Base-by-base conservation (phyloP, 1,284 basidiomycete species). In the Spongiforma sp. region DNA sequence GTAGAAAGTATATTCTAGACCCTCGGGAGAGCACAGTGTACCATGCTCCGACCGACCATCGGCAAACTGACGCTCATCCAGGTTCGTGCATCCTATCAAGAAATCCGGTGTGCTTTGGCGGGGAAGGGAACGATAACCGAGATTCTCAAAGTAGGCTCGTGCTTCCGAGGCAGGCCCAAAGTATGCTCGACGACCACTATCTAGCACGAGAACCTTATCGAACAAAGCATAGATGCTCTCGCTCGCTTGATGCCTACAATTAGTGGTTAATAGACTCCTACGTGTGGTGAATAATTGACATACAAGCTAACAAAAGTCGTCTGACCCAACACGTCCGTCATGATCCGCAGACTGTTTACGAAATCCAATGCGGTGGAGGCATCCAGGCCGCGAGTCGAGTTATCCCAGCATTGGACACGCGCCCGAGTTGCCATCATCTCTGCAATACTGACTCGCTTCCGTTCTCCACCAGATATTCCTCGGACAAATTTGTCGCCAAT, bases 401-500 rank as follows among this genome's bases (percentile, higher is more conserved):
- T 94, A 76, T 94, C 93, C 89, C 92, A 94, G 66, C 85, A 88
- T 65, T 91, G 86, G n/a, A 95, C 87, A 52, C 87, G 86, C 30
- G 90, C 91, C 54, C 90, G 86, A 9, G 89, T 91, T 1, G 90
- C 86, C 85, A 96, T 89, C 84, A 91, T 92, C 79, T 96, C 94
- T 9, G 91, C 89, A 71, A 96, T 94, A 57, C 90, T 93, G 19
- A 96, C 93, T 69, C 94, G 93, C 77, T 94, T 94, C 39, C 90
- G 84, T 74, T 94, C 93, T 41, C 95, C 95, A 57, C 94, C 95
- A 0, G 90, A 92, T 5, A 96, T 89, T 65, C 94, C 95, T 19
- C 94, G 89, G 2, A 95, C 89, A 67, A 90, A 92, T 65, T 90
- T 90, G 73, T 95, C 89, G 5, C 95, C 95, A 50, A 96, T 93